phyloP scores from a whole-genome alignment of 495 filamentous ascomycete genomes.

The Lindgomyces ingoldianus region DNA sequence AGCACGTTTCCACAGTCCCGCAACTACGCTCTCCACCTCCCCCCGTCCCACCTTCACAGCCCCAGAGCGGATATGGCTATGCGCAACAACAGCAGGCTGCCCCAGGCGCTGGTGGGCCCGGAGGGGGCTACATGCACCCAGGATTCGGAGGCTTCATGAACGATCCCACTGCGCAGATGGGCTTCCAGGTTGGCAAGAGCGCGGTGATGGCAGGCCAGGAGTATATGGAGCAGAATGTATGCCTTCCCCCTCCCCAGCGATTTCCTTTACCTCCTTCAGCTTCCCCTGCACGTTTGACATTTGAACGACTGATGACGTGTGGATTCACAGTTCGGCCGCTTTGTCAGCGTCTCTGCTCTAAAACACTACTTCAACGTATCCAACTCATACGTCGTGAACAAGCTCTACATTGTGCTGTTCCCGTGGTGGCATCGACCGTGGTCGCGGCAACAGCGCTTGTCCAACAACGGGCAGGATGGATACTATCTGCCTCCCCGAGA shows the following conservation, averaged over 20 bases:
- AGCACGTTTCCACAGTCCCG: conserved; percentile 98
- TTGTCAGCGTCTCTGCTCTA: conserved; percentile 69
- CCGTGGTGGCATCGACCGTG: conserved; percentile 97
- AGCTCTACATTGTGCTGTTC: conserved; percentile 79
- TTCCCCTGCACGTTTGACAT: conserved; percentile 31
- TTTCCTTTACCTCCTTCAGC: not conserved
- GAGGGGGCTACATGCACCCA: conserved; percentile 60
- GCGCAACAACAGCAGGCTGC: conserved; percentile 72
- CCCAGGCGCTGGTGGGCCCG: conserved; percentile 43
- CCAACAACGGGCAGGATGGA: conserved; percentile 60
- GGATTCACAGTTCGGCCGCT: conserved; percentile 74
- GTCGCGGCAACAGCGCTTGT: conserved; percentile 71
- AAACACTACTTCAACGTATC: conserved; percentile 53
- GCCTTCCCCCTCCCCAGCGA: not conserved
- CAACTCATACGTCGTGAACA: conserved; percentile 47
- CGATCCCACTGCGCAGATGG: conserved; percentile 95
- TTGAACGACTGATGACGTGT: not conserved
- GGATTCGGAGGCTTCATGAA: conserved; percentile 87
- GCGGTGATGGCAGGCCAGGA: conserved; percentile 87
- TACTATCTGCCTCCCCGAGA: conserved; percentile 94
- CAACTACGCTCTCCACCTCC: conserved; percentile 96
- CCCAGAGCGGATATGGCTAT: conserved; percentile 73
- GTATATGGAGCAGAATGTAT: conserved; percentile 89
- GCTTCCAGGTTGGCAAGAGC: conserved; percentile 88
- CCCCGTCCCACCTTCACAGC: conserved; percentile 64